Conservation (phyloP, 441 rosid genomes). For the Jatropha podagrica region DNA sequence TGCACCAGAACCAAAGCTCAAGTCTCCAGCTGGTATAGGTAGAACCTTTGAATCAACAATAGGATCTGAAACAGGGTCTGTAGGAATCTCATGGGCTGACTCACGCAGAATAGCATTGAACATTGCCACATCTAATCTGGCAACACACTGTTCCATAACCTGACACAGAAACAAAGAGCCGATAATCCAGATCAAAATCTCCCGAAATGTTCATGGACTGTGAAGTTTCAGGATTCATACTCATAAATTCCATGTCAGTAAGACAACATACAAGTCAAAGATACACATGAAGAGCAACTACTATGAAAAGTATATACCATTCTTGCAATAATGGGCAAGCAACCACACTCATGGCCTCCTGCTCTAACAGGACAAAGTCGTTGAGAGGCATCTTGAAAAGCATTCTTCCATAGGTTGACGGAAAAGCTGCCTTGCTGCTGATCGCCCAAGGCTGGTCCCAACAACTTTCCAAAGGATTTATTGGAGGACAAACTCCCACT, state of each 20-base stretch:
- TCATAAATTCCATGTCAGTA: neutral
- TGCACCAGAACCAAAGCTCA: constrained; percentile 95
- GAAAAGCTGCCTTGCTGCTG: constrained; percentile 72
- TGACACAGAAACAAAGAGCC: constrained; percentile 24
- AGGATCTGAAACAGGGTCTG: constrained; percentile 93
- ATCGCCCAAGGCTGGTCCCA: constrained; percentile 72
- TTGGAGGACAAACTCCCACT: constrained; percentile 36
- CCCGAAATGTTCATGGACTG: constrained; percentile 8
- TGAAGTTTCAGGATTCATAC: neutral
- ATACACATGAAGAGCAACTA: neutral
- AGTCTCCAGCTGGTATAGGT: constrained; percentile 80
- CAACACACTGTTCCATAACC: constrained; percentile 80
- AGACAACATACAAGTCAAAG: constrained; percentile 2
- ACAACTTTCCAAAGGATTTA: constrained; percentile 43
- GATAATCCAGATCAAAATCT: constrained; percentile 12
- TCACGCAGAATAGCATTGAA: constrained; percentile 90
- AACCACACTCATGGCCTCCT: constrained; percentile 83
- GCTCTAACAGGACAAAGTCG: constrained; percentile 80
- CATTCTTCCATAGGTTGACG: constrained; percentile 66
- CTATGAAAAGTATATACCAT: constrained; percentile 41
- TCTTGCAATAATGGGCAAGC: constrained; percentile 71
- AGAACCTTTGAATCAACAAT: constrained; percentile 69
- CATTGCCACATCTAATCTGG: constrained; percentile 81
- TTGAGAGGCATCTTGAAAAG: constrained; percentile 66
- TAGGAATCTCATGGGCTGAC: constrained; percentile 84